These are phyloP conservation scores for Candida gigantensis DNA, from an alignment of 1,139 yeast genomes.

Conservation along the genomic window DNA sequence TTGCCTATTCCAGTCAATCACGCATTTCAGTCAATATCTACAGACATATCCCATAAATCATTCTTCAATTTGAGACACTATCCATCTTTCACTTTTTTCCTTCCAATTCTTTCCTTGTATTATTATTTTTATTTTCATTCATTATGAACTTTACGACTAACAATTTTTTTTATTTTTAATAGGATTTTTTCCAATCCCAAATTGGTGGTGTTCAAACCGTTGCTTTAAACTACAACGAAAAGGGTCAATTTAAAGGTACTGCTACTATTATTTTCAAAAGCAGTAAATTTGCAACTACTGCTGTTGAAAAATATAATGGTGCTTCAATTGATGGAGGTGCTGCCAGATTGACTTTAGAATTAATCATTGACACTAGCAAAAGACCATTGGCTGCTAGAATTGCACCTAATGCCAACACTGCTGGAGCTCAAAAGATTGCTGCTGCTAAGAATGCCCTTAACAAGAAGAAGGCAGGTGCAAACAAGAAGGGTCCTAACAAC, in stretches of 20 bases:
- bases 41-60: too few species aligned
- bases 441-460: constrained; percentile 24
- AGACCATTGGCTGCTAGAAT: constrained; percentile 77
- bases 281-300: constrained; percentile 64
- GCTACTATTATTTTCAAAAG: constrained; percentile 81
- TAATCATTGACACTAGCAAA: constrained; percentile 81
- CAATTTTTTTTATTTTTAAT: constrained; percentile 20
- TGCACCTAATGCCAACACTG: constrained; percentile 25
- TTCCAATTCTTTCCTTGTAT: constrained; percentile 1
- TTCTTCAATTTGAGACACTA: background rate
- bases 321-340: constrained; percentile 93
- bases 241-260: constrained; percentile 88
- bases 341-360: constrained; percentile 74
- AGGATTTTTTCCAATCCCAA: constrained; percentile 89
- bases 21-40: too few species aligned
- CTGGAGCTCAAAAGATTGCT: constrained; percentile 30
- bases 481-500: constrained; percentile 21
- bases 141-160: constrained; percentile 18
- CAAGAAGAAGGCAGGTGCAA: constrained; percentile 23
- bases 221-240: constrained; percentile 77
- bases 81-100: background rate
- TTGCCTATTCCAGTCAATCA: too few species aligned
- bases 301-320: constrained; percentile 84
- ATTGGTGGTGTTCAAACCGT: constrained; percentile 82
- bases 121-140: constrained; percentile 1